Percentiles rank a stretch among this genome's conserved stretches.
Evolutionary conservation across 2,329 filamentous ascomycete genomes (phyloP).

Genomic region (Colletotrichum lupini): DNA sequence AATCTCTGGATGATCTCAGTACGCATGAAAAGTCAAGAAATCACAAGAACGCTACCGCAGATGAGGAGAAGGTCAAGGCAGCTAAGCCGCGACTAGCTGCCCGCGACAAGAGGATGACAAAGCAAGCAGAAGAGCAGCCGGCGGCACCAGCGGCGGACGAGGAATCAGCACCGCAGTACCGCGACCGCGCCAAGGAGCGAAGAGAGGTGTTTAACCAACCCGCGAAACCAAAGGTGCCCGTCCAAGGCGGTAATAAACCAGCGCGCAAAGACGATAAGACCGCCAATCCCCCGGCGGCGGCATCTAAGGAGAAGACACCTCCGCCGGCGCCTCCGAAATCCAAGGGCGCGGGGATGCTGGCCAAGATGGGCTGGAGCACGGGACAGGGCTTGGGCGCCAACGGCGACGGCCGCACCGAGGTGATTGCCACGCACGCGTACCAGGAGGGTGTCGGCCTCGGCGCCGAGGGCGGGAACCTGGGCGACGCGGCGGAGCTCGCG

Average conservation of each 20-base stretch:
- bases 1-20: constrained; percentile 53
- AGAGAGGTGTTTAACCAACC: constrained; percentile 72
- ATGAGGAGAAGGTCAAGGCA: constrained; percentile 60
- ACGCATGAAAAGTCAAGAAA: constrained; percentile 56
- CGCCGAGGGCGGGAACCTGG: constrained; percentile 75
- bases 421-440: constrained; percentile 73
- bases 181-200: constrained; percentile 76
- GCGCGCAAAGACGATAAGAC: constrained; percentile 47
- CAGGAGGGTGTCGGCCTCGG: constrained; percentile 76
- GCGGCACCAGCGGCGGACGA: background rate
- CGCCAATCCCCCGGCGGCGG: constrained; percentile 12
- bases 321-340: constrained; percentile 55
- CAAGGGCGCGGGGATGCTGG: constrained; percentile 74
- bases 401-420: constrained; percentile 71
- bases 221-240: constrained; percentile 57
- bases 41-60: constrained; percentile 52
- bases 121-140: constrained; percentile 41
- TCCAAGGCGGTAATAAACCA: constrained; percentile 39
- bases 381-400: constrained; percentile 74
- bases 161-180: constrained; percentile 56
- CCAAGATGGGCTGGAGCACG: constrained; percentile 78
- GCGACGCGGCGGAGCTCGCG: constrained; percentile 74
- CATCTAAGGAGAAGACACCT: constrained; percentile 41
- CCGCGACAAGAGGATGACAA: constrained; percentile 50
- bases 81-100: constrained; percentile 50